Evolutionary conservation across 2,329 filamentous ascomycete genomes (phyloP).

Genomic region (Dactylellina drechsleri): DNA sequence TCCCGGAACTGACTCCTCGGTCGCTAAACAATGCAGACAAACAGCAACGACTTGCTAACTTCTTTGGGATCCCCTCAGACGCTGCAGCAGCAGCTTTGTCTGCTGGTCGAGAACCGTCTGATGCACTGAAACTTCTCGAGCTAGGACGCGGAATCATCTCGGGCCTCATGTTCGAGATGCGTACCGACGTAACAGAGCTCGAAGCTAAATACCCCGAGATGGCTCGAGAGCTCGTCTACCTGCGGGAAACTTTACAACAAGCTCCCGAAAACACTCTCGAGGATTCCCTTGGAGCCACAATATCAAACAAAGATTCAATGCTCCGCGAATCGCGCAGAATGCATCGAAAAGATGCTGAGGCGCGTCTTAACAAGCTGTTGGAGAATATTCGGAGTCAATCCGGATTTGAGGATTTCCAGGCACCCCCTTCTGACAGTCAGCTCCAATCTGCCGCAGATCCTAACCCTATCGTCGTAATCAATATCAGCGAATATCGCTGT

Average conservation of each 20-base stretch:
- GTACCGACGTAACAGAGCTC: constrained; percentile 40
- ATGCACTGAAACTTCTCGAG: constrained; percentile 57
- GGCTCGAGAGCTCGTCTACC: constrained; percentile 5
- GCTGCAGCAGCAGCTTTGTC: constrained; percentile 29
- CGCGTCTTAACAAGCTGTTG: constrained; percentile 11
- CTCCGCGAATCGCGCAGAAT: neutral
- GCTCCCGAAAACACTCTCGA: neutral
- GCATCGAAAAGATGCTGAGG: constrained; percentile 17
- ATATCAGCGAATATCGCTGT: constrained; percentile 56
- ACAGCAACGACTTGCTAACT: neutral
- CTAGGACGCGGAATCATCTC: constrained; percentile 58
- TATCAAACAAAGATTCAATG: neutral
- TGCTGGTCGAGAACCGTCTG: constrained; percentile 19
- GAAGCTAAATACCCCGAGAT: constrained; percentile 33
- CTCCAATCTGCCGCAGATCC: constrained; percentile 54
- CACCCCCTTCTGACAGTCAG: constrained; percentile 54
- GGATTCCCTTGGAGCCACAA: neutral
- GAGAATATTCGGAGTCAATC: constrained; percentile 49
- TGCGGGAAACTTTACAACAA: neutral
- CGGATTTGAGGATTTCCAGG: constrained; percentile 59
- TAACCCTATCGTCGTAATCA: constrained; percentile 60
- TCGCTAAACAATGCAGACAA: constrained; percentile 6
- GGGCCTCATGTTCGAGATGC: constrained; percentile 56
- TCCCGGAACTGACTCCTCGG: neutral
- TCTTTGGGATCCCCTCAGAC: neutral